phyloP scores from a whole-genome alignment of 352 stramenopile genomes.

The Discostella stelligera region DNA sequence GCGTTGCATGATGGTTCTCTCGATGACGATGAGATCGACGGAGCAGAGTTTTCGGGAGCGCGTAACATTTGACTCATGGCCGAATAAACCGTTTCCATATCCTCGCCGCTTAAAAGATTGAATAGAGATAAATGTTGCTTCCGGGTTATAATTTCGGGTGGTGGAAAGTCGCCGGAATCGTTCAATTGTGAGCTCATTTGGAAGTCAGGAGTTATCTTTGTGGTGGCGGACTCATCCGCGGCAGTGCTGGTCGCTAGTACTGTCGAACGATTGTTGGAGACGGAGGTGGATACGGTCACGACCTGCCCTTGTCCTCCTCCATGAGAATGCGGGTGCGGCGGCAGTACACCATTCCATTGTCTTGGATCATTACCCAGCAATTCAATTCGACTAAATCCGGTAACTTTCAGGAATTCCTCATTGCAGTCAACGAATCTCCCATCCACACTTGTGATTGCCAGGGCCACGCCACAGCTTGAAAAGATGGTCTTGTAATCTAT shows the following conservation, averaged over 20 bases:
- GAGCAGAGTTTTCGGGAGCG: neutral
- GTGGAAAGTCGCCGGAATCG: neutral
- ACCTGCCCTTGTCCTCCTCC: neutral
- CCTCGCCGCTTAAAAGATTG: conserved; percentile 58
- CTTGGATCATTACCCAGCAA: conserved; percentile 45
- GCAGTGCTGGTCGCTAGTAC: neutral
- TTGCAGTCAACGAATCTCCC: conserved; percentile 76
- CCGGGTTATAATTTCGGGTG: conserved; percentile 24
- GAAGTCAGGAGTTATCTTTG: neutral
- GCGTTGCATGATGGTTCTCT: conserved; percentile 1
- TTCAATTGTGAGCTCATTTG: neutral
- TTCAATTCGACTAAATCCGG: conserved; percentile 48
- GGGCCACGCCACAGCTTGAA: conserved; percentile 58
- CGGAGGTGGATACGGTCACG: conserved; percentile 2
- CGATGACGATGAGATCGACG: conserved; percentile 11
- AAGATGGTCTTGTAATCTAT: conserved; percentile 77
- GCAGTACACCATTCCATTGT: neutral
- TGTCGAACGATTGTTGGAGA: neutral
- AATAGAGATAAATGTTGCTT: conserved; percentile 60
- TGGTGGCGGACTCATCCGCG: neutral
- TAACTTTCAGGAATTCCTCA: conserved; percentile 59
- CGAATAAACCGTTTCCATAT: conserved; percentile 76
- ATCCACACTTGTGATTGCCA: conserved; percentile 71
- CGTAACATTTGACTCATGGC: conserved; percentile 74
- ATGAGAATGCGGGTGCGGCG: neutral